These are phyloP conservation scores for Penicillium crustosum DNA, from an alignment of 2,329 filamentous ascomycete species.

Conservation along the genomic window DNA sequence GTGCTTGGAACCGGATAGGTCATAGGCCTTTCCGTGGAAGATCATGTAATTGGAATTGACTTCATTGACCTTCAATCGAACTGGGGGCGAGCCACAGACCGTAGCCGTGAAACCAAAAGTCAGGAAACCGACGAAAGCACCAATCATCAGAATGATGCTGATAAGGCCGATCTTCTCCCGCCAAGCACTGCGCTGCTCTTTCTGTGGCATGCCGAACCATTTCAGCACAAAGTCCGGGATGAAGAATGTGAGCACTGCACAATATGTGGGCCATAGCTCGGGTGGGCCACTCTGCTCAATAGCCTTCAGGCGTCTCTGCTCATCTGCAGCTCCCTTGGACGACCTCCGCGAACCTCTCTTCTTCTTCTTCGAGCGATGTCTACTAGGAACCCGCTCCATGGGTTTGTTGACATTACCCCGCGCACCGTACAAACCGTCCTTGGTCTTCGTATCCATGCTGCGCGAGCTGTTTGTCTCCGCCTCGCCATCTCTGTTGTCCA, in stretches of 20 bases:
- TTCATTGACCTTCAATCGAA: constrained; percentile 77
- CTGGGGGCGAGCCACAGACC: constrained; percentile 73
- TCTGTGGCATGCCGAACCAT: constrained; percentile 81
- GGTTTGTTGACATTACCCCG: constrained; percentile 39
- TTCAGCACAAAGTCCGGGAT: constrained; percentile 78
- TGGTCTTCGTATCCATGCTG: constrained; percentile 56
- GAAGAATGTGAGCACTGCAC: constrained; percentile 92
- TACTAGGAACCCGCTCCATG: constrained; percentile 46
- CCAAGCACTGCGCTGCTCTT: constrained; percentile 89
- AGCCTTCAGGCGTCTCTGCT: constrained; percentile 59
- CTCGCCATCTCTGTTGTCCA: constrained; percentile 62
- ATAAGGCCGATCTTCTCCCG: constrained; percentile 96
- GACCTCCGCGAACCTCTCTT: constrained; percentile 66
- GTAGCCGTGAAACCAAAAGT: constrained; percentile 93
- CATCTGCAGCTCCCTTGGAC: constrained; percentile 60
- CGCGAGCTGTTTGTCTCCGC: constrained; percentile 62
- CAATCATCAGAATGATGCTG: constrained; percentile 87
- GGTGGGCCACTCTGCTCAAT: constrained; percentile 70
- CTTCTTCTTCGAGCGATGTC: constrained; percentile 43
- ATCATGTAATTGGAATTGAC: constrained; percentile 87
- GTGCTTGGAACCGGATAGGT: constrained; percentile 74
- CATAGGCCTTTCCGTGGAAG: constrained; percentile 88
- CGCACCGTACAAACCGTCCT: constrained; percentile 36
- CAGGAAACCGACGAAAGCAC: constrained; percentile 85
- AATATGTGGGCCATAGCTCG: constrained; percentile 94